Evolutionary conservation across 257 asterid species (phyloP).

Genomic region (Lycium barbarum): DNA sequence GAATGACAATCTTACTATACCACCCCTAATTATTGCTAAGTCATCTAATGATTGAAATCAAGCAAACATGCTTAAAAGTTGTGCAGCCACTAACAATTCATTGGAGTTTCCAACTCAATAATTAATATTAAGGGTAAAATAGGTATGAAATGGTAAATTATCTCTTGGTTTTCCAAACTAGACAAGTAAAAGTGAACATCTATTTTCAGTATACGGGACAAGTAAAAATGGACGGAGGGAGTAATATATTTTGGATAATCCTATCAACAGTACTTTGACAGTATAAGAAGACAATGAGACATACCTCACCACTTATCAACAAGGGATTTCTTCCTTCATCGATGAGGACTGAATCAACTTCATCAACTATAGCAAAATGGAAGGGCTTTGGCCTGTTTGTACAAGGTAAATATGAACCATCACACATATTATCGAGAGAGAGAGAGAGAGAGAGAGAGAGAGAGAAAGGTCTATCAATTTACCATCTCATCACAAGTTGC

Average conservation of each 20-base stretch:
- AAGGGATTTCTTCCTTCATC: slow-evolving; percentile 98
- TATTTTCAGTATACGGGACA: no score
- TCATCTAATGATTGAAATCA: no score
- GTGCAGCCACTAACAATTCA: no score
- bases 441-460: slow-evolving; percentile 26
- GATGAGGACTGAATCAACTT: slow-evolving; percentile 96
- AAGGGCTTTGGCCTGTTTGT: slow-evolving; percentile 93
- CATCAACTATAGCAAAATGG: slow-evolving; percentile 97
- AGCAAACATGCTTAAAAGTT: no score
- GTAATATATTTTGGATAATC: not conserved
- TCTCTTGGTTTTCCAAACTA: no score
- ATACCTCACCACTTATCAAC: slow-evolving; percentile 95
- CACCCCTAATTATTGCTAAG: no score
- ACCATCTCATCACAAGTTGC: slow-evolving; percentile 98
- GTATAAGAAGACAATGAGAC: slow-evolving; percentile 33
- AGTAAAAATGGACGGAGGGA: no score
- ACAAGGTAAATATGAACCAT: slow-evolving; percentile 29
- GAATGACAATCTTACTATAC: no score
- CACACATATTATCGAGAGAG: slow-evolving; percentile 27
- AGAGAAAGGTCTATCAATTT: slow-evolving; percentile 35
- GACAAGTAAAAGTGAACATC: no score
- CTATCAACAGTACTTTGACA: slow-evolving; percentile 4
- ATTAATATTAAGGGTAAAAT: no score
- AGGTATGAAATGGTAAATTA: no score
- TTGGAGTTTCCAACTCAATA: no score